phyloP scores from a whole-genome alignment of 1,284 basidiomycete species.

The Pisolithus thermaeus region DNA sequence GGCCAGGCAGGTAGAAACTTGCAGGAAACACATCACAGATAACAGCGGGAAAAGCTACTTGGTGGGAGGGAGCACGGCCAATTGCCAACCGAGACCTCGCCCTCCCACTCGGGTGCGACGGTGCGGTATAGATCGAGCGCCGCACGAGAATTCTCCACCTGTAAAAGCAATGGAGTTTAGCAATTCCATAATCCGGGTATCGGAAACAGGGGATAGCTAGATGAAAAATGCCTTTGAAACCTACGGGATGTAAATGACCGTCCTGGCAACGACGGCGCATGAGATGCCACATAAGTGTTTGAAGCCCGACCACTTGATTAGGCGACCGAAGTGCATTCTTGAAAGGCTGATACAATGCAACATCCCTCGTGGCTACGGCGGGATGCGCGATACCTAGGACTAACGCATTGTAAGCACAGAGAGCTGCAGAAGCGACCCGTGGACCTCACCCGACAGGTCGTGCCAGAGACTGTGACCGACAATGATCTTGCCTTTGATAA shows the following conservation, averaged over 20 bases:
- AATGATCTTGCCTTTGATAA: slow-evolving; percentile 61
- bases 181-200: slow-evolving; percentile 2
- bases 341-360: slow-evolving; percentile 75
- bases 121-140: slow-evolving; percentile 73
- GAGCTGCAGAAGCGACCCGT: slow-evolving; percentile 9
- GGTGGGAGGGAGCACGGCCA: slow-evolving; percentile 77
- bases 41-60: slow-evolving; percentile 72
- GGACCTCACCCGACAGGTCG: slow-evolving; percentile 60
- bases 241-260: slow-evolving; percentile 61
- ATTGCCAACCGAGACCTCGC: slow-evolving; percentile 47
- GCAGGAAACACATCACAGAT: slow-evolving; percentile 36
- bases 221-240: slow-evolving; percentile 21
- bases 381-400: slow-evolving; percentile 79
- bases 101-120: slow-evolving; percentile 60
- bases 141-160: slow-evolving; percentile 76
- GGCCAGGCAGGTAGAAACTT: neutral
- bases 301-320: slow-evolving; percentile 63
- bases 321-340: slow-evolving; percentile 60
- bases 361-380: slow-evolving; percentile 74
- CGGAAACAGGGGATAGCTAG: neutral
- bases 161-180: slow-evolving; percentile 13
- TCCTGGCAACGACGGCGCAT: slow-evolving; percentile 73
- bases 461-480: slow-evolving; percentile 75
- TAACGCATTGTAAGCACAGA: slow-evolving; percentile 22
- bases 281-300: slow-evolving; percentile 72